Conservation (phyloP, 495 filamentous ascomycete genomes). For the Penicillium turbatum region DNA sequence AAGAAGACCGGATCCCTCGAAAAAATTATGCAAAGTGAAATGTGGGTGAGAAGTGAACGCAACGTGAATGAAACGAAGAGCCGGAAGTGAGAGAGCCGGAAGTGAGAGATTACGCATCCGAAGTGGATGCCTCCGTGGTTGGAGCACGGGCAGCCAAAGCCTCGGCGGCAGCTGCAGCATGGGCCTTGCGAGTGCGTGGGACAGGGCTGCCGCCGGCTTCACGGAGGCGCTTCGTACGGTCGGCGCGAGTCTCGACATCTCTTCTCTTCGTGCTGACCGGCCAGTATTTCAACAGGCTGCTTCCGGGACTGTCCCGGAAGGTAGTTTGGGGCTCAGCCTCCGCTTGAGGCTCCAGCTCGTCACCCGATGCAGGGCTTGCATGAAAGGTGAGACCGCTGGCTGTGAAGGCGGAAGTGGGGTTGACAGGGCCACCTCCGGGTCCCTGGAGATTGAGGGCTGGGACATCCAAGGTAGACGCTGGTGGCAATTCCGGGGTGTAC, state of each 20-base stretch:
- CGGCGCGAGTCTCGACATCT: neutral
- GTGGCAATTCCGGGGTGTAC: too few species aligned
- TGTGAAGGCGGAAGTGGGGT: too few species aligned
- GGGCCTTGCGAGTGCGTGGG: neutral
- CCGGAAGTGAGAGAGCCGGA: neutral
- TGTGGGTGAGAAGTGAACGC: too few species aligned
- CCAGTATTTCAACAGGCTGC: neutral
- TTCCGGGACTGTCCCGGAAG: neutral
- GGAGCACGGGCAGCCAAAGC: neutral
- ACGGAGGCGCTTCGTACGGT: neutral
- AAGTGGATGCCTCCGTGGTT: neutral
- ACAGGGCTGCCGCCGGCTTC: conserved; percentile 2
- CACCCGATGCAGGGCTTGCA: too few species aligned
- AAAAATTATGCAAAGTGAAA: neutral
- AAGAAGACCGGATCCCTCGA: neutral
- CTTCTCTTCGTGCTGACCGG: neutral
- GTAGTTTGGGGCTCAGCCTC: conserved; percentile 22
- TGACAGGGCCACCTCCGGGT: too few species aligned
- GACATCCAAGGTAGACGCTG: too few species aligned
- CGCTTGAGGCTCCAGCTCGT: too few species aligned
- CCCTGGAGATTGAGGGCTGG: too few species aligned
- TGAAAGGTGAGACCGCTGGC: too few species aligned
- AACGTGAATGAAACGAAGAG: too few species aligned
- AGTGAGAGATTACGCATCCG: neutral
- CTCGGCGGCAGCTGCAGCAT: neutral